Evolutionary conservation across 1,284 basidiomycete species (phyloP).

Genomic region (Fomitopsis betulina): DNA sequence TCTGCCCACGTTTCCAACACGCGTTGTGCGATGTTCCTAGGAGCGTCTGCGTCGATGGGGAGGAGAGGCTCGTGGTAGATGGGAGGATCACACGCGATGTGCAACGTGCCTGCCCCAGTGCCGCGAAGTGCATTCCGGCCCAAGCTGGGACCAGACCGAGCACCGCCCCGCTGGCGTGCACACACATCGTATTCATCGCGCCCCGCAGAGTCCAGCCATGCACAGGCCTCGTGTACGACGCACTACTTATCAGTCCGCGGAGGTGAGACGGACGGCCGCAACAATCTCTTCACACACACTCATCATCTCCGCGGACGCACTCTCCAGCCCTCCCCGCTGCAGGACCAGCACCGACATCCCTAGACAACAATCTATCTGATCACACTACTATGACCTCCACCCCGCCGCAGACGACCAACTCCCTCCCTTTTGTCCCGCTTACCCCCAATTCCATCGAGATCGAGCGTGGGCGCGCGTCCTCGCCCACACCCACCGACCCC

Average conservation of each 20-base stretch:
- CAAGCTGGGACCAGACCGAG: neutral
- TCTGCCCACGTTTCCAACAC: neutral
- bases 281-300: slow-evolving; percentile 1
- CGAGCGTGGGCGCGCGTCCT: neutral
- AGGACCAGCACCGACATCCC: neutral
- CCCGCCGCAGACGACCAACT: neutral
- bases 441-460: neutral
- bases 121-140: neutral
- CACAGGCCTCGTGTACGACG: slow-evolving; percentile 1
- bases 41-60: neutral
- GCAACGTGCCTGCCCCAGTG: neutral
- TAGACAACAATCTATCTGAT: neutral
- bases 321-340: neutral
- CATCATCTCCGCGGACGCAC: neutral
- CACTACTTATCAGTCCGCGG: neutral
- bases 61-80: neutral
- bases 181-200: neutral
- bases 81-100: slow-evolving; percentile 1
- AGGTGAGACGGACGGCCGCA: neutral
- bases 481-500: neutral
- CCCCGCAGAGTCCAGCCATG: neutral
- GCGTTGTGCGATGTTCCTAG: neutral
- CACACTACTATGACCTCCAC: neutral
- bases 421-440: neutral
- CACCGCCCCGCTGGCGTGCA: neutral